Base-by-base conservation (phyloP, 2,329 filamentous ascomycete species). In the Pseudogymnoascus sp. region DNA sequence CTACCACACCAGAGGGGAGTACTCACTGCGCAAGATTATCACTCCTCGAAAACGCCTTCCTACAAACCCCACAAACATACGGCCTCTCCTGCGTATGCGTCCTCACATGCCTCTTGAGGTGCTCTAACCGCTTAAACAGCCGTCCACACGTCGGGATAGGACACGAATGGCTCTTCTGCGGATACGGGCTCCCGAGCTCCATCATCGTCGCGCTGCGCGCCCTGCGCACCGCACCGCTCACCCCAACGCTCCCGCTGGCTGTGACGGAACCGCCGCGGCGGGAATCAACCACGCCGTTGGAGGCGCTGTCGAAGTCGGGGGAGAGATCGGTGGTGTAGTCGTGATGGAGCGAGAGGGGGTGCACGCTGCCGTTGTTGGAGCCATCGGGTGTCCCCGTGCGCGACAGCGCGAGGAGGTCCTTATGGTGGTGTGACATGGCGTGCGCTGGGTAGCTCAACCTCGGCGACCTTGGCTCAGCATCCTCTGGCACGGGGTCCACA, bases 31-130 rank as follows among this genome's bases (percentile, higher is more conserved):
- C 95, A 78, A 99, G 89, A 77, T 99, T 99, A 81, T 99, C 95
- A 73, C 93, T 97, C 79, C 95, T 85, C 65, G 95, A 97, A 78
- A 99, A 99, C 69, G 93, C 93, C 83, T 97, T 97, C 84, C 90
- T 96, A 86, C 95, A 99, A 77, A 96, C 89, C 70, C 90, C 90
- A 85, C 95, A 99, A 75, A 96, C 89, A 78, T 99, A 99, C 71
- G 95, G 95, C 79, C 93, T 91, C 82, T 99, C 95, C 83, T 99
- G 95, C 63, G 95, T 99, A 83, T 99, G 95, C 73, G 95, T 99
- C 79, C 95, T 90, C 77, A 99, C 95, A 81, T 99, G 95, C 91
- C 93, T 88, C 85, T 99, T 99, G 74, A 99, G 87, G 80, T 99
- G 95, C 81, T 99, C 95, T 81, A 99, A 86, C 78, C 95, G 89